phyloP scores from a whole-genome alignment of 2,329 filamentous ascomycete genomes.

The Onygena corvina region DNA sequence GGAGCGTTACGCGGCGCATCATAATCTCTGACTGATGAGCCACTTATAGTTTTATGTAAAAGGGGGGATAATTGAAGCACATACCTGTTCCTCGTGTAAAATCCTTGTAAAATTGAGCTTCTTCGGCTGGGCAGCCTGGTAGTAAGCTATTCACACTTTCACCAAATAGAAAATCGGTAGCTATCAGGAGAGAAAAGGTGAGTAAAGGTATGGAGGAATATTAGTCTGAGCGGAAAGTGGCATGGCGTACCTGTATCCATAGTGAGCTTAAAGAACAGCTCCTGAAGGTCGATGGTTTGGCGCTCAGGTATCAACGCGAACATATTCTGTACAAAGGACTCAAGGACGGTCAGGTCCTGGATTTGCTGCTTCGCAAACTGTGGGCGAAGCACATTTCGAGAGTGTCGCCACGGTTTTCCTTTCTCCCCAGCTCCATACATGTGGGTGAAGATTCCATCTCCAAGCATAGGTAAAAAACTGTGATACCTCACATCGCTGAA shows the following conservation, averaged over 20 bases:
- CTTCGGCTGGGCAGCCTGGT: constrained; percentile 37
- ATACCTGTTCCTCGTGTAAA: constrained; percentile 18
- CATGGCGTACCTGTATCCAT: constrained; percentile 43
- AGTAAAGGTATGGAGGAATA: not conserved
- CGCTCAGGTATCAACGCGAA: constrained; percentile 50
- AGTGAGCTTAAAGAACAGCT: constrained; percentile 74
- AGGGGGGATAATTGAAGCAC: not conserved
- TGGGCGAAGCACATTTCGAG: constrained; percentile 68
- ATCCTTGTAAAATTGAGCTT: constrained; percentile 31
- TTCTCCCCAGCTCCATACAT: constrained; percentile 11
- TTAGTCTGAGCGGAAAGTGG: too few species aligned
- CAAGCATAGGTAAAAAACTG: constrained; percentile 34
- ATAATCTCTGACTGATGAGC: constrained; percentile 11
- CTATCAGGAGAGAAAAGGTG: constrained; percentile 30
- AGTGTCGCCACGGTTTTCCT: constrained; percentile 62
- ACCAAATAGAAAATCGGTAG: constrained; percentile 78
- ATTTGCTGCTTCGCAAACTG: constrained; percentile 80
- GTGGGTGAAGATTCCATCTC: constrained; percentile 35
- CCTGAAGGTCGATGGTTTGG: constrained; percentile 53
- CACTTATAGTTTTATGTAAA: not conserved
- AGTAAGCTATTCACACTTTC: constrained; percentile 52
- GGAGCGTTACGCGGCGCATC: constrained; percentile 10
- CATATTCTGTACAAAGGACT: constrained; percentile 63
- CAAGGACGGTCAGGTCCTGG: constrained; percentile 69
- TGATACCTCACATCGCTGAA: constrained; percentile 65